A percentile compares a stretch with the other conserved stretches of the same genome.
Conservation (phyloP, 1,139 yeast species). For the Magnusiomyces starmeri region DNA sequence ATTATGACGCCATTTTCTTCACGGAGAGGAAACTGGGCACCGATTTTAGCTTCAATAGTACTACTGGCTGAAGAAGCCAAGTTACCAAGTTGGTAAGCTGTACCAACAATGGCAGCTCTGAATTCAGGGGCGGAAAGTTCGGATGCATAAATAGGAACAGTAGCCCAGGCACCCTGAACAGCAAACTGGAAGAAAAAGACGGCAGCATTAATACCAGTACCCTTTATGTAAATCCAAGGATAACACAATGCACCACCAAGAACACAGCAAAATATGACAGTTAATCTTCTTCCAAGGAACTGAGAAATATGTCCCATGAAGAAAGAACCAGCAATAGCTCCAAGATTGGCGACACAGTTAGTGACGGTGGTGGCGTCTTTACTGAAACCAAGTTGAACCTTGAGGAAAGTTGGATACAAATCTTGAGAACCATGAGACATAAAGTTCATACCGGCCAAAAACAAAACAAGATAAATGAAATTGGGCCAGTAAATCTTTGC, state of each 20-base stretch:
- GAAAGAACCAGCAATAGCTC: slow-evolving; percentile 63
- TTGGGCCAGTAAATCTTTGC: slow-evolving; percentile 35
- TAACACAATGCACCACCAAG: slow-evolving; percentile 61
- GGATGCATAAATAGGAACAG: slow-evolving; percentile 67
- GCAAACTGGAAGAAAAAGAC: slow-evolving; percentile 72
- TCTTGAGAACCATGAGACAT: slow-evolving; percentile 72
- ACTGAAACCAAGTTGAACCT: slow-evolving; percentile 46
- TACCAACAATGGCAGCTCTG: slow-evolving; percentile 66
- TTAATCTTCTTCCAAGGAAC: slow-evolving; percentile 53
- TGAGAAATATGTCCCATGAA: slow-evolving; percentile 54
- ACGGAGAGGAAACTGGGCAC: slow-evolving; percentile 53
- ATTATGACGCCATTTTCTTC: slow-evolving; percentile 27
- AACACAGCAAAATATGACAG: slow-evolving; percentile 52
- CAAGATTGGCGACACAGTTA: slow-evolving; percentile 61
- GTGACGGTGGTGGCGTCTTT: slow-evolving; percentile 54
- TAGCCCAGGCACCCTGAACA: slow-evolving; percentile 89
- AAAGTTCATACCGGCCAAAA: slow-evolving; percentile 62
- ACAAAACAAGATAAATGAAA: slow-evolving; percentile 44
- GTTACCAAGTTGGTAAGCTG: slow-evolving; percentile 77
- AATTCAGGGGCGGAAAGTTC: slow-evolving; percentile 76
- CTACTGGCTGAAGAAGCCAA: slow-evolving; percentile 77
- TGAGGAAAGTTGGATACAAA: slow-evolving; percentile 58
- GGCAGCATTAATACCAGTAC: slow-evolving; percentile 61
- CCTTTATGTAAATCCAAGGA: slow-evolving; percentile 62
- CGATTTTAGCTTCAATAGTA: slow-evolving; percentile 72